A percentile compares a stretch with the other conserved stretches of the same genome.
Evolutionary conservation across 2,329 filamentous ascomycete genomes (phyloP).

Genomic region (Aspergillus sp.): DNA sequence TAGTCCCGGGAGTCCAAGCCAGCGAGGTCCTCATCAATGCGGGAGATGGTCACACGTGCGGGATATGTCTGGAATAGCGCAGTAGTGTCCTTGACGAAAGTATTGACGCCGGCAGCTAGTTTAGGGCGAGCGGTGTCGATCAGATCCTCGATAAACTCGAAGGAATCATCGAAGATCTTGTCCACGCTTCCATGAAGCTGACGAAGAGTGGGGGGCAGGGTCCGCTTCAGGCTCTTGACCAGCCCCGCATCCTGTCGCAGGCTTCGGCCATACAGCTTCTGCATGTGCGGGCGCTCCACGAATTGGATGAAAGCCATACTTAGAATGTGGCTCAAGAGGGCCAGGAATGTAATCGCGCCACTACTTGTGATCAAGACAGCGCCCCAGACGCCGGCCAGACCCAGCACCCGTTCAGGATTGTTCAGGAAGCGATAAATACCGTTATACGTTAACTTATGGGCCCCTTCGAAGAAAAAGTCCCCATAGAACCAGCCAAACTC

Average conservation of each 20-base stretch:
- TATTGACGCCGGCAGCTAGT: slow-evolving; percentile 80
- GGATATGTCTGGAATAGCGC: slow-evolving; percentile 88
- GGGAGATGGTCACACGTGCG: slow-evolving; percentile 78
- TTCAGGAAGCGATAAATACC: slow-evolving; percentile 98
- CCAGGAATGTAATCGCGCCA: slow-evolving; percentile 80
- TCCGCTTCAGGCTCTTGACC: slow-evolving; percentile 85
- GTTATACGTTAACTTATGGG: slow-evolving; percentile 86
- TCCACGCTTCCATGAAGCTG: slow-evolving; percentile 86
- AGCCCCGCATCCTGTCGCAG: slow-evolving; percentile 85
- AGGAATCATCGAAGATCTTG: slow-evolving; percentile 78
- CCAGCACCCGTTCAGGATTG: slow-evolving; percentile 92
- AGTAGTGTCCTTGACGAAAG: slow-evolving; percentile 83
- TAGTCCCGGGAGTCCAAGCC: slow-evolving; percentile 81
- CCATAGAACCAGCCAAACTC: slow-evolving; percentile 99
- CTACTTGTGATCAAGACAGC: slow-evolving; percentile 92
- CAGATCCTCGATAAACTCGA: slow-evolving; percentile 88
- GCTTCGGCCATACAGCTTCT: slow-evolving; percentile 88
- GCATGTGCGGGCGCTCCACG: slow-evolving; percentile 96
- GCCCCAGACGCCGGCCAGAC: slow-evolving; percentile 93
- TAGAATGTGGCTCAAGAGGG: slow-evolving; percentile 79
- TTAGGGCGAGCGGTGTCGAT: slow-evolving; percentile 83
- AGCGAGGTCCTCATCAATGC: slow-evolving; percentile 75
- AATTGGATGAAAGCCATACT: slow-evolving; percentile 87
- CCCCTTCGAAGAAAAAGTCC: slow-evolving; percentile 95
- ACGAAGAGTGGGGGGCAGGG: slow-evolving; percentile 78